Conservation (phyloP, 2,329 filamentous ascomycete genomes). For the Elsinoe australis region DNA sequence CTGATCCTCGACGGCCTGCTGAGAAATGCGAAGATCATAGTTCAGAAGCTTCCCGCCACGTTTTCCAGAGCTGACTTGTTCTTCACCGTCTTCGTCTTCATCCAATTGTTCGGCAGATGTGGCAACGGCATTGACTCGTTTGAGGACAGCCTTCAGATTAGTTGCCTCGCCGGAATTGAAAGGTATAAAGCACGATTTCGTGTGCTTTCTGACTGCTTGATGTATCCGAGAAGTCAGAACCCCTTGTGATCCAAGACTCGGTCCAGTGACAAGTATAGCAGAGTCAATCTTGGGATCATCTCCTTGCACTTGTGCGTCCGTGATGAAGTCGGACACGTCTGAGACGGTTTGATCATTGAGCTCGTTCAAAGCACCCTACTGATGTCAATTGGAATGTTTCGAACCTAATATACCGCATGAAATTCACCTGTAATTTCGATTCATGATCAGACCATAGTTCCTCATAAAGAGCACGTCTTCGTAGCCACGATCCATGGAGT, state of each 20-base stretch:
- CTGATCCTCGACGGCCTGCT: conserved; percentile 51
- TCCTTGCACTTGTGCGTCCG: conserved; percentile 16
- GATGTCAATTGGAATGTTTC: too few relatives aligned
- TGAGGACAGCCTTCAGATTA: conserved; percentile 65
- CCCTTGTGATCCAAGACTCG: conserved; percentile 68
- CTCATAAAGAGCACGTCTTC: conserved; percentile 55
- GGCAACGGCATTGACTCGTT: conserved; percentile 62
- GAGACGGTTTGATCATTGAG: conserved; percentile 35
- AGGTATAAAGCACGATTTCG: conserved; percentile 53
- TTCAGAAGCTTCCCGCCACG: conserved; percentile 61
- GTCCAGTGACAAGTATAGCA: conserved; percentile 67
- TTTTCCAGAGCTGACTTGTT: conserved; percentile 23
- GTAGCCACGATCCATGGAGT: conserved; percentile 32
- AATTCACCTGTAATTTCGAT: conserved; percentile 56
- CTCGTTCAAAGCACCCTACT: conserved; percentile 33
- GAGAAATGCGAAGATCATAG: conserved; percentile 68
- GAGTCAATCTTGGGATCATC: conserved; percentile 51
- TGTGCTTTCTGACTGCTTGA: conserved; percentile 33
- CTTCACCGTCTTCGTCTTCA: conserved; percentile 50
- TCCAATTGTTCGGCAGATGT: conserved; percentile 39
- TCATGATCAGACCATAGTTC: conserved; percentile 59
- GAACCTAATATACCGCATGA: too few relatives aligned
- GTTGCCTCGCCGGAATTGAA: conserved; percentile 63
- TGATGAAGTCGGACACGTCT: conserved; percentile 32
- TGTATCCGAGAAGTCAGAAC: conserved; percentile 54